Base-by-base conservation (phyloP, 2,329 filamentous ascomycete species). In the Lecanosticta acicola region DNA sequence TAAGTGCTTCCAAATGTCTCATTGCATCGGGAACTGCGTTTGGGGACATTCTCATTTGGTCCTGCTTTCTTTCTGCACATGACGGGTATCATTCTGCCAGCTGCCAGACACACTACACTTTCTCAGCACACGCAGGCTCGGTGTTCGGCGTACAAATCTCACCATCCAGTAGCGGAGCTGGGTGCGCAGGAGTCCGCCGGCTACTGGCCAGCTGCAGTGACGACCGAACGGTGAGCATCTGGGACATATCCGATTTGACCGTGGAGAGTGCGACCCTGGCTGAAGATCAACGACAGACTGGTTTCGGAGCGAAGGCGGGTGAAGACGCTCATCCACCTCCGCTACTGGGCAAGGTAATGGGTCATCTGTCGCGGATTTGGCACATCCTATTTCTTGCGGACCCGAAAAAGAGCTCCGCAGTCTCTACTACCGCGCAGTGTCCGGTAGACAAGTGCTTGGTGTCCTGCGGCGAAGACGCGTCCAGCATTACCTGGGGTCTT, bases 151-250 rank as follows among this genome's bases (percentile, higher is more conserved):
- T 98, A 2, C 76, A 81, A 24, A 84, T 97, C 29, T 94, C 88
- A 0, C 70, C 76, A 1, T 61, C 29, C 3, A 43, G 38, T 1
- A 14, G 43, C 16, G 43, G 43, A 69, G 54, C 65, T 83, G 16
- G 50, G 52, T 4, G 54, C 68, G 17, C 51, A 63, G 1, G 64
- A 68, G 11, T 57, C 51, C 13, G 70, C 19, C 75, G 85, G 41
- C 66, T 95, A n/a, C 73, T 98, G 26, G 86, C 84, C 11, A 96
- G 87, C 59, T 98, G 93, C 64, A 97, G 91, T 60, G 93, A 98
- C 62, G 93, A 98, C 66, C 78, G 93, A 41, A 95, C 89, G 0
- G 80, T 98, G 17, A 77, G 87, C 11, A 69, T 97, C 1, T 97
- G 93, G 91, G 81, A 95, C 60, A 79, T 96, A 5, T 81, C 83